phyloP scores from a whole-genome alignment of 805 yeast species.

The Wickerhamomyces pijperi region DNA sequence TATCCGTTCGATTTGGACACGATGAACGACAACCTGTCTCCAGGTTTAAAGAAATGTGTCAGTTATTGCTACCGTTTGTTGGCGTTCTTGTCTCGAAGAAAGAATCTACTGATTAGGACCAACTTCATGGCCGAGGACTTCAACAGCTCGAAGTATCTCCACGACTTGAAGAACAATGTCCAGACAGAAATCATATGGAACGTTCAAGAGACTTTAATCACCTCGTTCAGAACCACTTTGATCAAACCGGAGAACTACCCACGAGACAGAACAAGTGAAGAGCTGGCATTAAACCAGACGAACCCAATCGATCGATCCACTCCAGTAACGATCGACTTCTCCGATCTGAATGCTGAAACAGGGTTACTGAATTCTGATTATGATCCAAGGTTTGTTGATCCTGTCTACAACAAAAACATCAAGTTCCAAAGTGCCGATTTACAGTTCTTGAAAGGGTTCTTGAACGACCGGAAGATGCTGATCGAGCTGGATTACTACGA shows the following conservation, averaged over 20 bases:
- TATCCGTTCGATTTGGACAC: conserved; percentile 6
- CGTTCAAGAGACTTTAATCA: conserved; percentile 13
- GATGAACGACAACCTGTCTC: conserved; percentile 4
- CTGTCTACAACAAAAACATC: conserved; percentile 8
- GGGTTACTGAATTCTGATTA: conserved; percentile 10
- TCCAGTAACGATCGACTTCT: conserved; percentile 1
- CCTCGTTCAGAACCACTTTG: conserved; percentile 6
- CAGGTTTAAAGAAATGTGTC: conserved; percentile 5
- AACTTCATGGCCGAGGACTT: conserved; percentile 7
- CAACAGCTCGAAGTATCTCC: conserved; percentile 10
- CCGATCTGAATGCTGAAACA: conserved; percentile 7
- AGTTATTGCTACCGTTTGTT: conserved; percentile 13
- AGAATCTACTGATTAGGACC: conserved; percentile 6
- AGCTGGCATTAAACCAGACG: background rate
- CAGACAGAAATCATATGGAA: background rate
- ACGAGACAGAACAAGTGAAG: conserved; percentile 2
- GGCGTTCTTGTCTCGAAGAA: conserved; percentile 13
- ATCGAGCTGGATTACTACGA: conserved; percentile 4
- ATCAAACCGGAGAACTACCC: conserved; percentile 14
- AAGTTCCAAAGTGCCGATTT: conserved; percentile 9
- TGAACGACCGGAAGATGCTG: conserved; percentile 14
- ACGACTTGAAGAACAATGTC: background rate
- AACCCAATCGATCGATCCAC: background rate
- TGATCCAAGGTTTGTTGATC: conserved; percentile 17
- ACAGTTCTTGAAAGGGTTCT: conserved; percentile 9